Evolutionary conservation across 805 yeast species (phyloP), one percentile per base, ranked within the genome.

Genomic region (Cyberlindnera xylosilytica): DNA sequence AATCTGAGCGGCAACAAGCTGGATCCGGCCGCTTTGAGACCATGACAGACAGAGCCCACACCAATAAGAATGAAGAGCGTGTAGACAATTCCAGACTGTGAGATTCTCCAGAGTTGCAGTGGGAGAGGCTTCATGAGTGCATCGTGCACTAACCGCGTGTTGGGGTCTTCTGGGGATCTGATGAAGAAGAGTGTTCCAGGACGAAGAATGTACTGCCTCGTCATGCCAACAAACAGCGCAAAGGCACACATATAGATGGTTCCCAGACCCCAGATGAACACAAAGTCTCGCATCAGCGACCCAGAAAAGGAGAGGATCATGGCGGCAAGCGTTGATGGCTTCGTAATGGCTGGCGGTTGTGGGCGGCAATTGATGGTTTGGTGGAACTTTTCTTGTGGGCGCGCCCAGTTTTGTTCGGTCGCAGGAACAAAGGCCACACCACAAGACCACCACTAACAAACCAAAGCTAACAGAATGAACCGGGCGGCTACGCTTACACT

Each of bases 141-240:
- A 58, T 90, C 96, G 51, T 88, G 91, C 32, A 91, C 74, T 11
- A 93, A 76, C 51, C 91, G 79, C 35, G 88, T 81, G 53, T 87
- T 84, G 30, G 96, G 96, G 59, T 93, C 97, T 53, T 89, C 97
- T 4, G 97, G 96, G 18, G 96, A 88, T 53, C 96, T 76, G 46
- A 93, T 85, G 66, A 93, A 93, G 61, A 80, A 93, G 36, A 93
- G 69, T 8, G 87, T 96, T 11, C 99, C 99, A 0, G 85, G 83
- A 42, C 99, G 75, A 45, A 91, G 72, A 30, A 88, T 79, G 45
- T 69, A 65, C 34, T 74, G 67, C 47, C 99, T 73, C 17, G 82
- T 74, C 89, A 89, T 83, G 16, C 95, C 86, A 23, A 91, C 89
- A 63, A 79, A 91, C 37, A 84, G 66, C 1, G 97, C 96, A 66